Conservation (phyloP, 2,329 filamentous ascomycete species). For the Dichotomopilus funicola region DNA sequence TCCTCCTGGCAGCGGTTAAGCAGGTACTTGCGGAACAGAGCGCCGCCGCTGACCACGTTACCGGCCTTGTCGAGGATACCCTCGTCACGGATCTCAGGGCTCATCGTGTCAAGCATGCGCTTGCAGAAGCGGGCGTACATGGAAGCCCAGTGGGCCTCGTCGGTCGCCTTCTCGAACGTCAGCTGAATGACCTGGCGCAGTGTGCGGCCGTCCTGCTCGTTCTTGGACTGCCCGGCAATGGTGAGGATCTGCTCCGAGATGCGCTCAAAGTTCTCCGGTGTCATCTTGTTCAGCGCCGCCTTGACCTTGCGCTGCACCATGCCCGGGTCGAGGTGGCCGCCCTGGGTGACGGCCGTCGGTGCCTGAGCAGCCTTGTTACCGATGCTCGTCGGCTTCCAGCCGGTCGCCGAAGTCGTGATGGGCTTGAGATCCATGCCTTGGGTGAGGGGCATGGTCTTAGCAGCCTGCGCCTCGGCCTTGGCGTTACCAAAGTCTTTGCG, state of each 20-base stretch:
- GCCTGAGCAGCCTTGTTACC: slow-evolving; percentile 35
- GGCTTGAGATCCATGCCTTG: slow-evolving; percentile 74
- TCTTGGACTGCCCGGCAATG: slow-evolving; percentile 92
- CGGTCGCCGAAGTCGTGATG: slow-evolving; percentile 62
- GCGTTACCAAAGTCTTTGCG: slow-evolving; percentile 49
- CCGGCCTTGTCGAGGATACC: slow-evolving; percentile 86
- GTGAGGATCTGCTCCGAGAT: slow-evolving; percentile 88
- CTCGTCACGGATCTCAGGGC: slow-evolving; percentile 88
- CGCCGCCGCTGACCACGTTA: slow-evolving; percentile 83
- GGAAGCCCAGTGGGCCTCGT: slow-evolving; percentile 95
- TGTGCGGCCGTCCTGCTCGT: slow-evolving; percentile 88
- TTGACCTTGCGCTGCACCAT: slow-evolving; percentile 99
- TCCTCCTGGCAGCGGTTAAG: slow-evolving; percentile 98
- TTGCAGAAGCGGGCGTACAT: slow-evolving; percentile 99
- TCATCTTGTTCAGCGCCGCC: slow-evolving; percentile 99
- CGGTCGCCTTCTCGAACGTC: slow-evolving; percentile 97
- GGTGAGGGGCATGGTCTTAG: slow-evolving; percentile 89
- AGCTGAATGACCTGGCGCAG: slow-evolving; percentile 97
- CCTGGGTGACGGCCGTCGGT: slow-evolving; percentile 38
- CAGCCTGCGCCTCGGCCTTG: slow-evolving; percentile 60
- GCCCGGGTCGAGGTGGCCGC: slow-evolving; percentile 71
- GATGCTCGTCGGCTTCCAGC: slow-evolving; percentile 85
- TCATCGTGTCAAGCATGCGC: slow-evolving; percentile 94
- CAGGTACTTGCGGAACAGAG: slow-evolving; percentile 95
- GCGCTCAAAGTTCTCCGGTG: slow-evolving; percentile 95